Conservation (phyloP, 2,329 filamentous ascomycete genomes). For the Chalaropsis thielavioides region DNA sequence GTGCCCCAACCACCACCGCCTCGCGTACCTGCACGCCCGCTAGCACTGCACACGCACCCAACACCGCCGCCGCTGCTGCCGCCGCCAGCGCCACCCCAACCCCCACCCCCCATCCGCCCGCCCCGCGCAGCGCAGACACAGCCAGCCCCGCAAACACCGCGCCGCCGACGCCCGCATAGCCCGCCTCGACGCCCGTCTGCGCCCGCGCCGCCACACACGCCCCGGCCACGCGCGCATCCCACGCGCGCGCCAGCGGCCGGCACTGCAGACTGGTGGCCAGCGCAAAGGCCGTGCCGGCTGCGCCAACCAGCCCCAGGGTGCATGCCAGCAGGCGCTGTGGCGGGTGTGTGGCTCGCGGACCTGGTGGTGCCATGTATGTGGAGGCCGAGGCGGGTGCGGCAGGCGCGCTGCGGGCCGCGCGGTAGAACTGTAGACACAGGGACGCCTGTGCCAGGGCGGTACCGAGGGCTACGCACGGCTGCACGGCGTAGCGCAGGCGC, state of each 20-base stretch:
- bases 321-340: slow-evolving; percentile 23
- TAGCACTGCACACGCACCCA: background rate
- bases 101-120: background rate
- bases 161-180: slow-evolving; percentile 26
- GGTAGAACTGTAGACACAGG: slow-evolving; percentile 27
- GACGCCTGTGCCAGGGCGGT: slow-evolving; percentile 27
- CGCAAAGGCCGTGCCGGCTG: slow-evolving; percentile 24
- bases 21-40: background rate
- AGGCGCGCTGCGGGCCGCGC: slow-evolving; percentile 16
- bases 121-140: slow-evolving; percentile 22
- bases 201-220: slow-evolving; percentile 25
- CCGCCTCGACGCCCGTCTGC: slow-evolving; percentile 25
- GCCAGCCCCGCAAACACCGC: slow-evolving; percentile 27
- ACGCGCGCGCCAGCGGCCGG: slow-evolving; percentile 27
- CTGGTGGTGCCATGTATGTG: too few species aligned
- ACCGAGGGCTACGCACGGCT: slow-evolving; percentile 26
- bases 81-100: slow-evolving; percentile 23
- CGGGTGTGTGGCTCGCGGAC: slow-evolving; percentile 19
- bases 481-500: slow-evolving; percentile 25
- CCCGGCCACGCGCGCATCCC: slow-evolving; percentile 24
- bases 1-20: slow-evolving; percentile 20
- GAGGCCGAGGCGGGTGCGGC: too few species aligned
- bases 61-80: slow-evolving; percentile 18
- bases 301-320: slow-evolving; percentile 24
- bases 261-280: slow-evolving; percentile 27